Percentiles rank a stretch among this genome's conserved stretches.
Conservation (phyloP, 2,329 filamentous ascomycete genomes). For the Verticillium isaacii region DNA sequence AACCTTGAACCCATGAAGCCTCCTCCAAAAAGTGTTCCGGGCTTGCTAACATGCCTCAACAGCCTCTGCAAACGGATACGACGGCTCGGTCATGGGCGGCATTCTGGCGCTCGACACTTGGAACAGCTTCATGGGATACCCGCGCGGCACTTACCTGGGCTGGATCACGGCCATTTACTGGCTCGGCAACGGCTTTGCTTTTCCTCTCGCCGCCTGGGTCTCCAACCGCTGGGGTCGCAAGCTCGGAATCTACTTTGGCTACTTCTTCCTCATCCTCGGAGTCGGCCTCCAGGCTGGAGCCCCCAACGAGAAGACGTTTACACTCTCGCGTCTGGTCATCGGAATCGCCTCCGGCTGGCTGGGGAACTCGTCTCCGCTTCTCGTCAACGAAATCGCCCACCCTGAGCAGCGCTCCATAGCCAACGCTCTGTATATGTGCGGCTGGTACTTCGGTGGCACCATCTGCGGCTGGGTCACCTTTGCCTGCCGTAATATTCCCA, state of each 20-base stretch:
- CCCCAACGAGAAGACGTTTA: conserved; percentile 33
- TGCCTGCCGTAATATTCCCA: conserved; percentile 38
- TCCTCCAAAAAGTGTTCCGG: too few species aligned
- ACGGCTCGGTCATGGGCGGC: conserved; percentile 38
- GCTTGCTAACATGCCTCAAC: neutral
- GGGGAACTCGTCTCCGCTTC: conserved; percentile 47
- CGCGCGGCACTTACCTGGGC: conserved; percentile 37
- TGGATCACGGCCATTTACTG: conserved; percentile 56
- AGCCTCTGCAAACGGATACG: conserved; percentile 27
- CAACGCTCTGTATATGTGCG: conserved; percentile 49
- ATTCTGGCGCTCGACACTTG: conserved; percentile 38
- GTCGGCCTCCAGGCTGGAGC: conserved; percentile 53
- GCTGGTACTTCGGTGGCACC: conserved; percentile 46
- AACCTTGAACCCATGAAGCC: too few species aligned
- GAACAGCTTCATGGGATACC: conserved; percentile 43
- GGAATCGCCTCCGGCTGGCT: conserved; percentile 33
- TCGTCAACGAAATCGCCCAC: conserved; percentile 49
- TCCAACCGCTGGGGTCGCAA: conserved; percentile 51
- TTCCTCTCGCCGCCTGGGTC: conserved; percentile 51
- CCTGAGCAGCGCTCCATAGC: conserved; percentile 43
- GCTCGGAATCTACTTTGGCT: conserved; percentile 49
- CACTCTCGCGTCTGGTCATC: conserved; percentile 51
- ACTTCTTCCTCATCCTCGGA: conserved; percentile 49
- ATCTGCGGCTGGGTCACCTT: conserved; percentile 45
- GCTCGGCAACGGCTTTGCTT: conserved; percentile 51